A percentile compares a stretch with the other conserved stretches of the same genome.
Evolutionary conservation across 2,329 filamentous ascomycete species (phyloP).

Genomic region (Fonsecaea multimorphosa): DNA sequence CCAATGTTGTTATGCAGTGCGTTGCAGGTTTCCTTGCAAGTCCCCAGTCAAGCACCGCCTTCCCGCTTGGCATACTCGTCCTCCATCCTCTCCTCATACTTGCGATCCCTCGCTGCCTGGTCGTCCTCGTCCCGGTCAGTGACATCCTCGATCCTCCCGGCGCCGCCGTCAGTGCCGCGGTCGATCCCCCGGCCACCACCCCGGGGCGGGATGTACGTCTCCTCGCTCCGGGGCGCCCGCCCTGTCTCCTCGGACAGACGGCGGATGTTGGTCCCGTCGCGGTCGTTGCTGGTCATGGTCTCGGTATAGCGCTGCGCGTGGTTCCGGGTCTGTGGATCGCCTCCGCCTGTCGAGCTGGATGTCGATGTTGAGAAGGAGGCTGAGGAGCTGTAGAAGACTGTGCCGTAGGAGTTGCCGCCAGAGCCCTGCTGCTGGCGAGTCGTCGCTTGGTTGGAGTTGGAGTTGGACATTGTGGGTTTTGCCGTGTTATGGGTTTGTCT

Average conservation of each 20-base stretch:
- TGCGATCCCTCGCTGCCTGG: conserved; percentile 50
- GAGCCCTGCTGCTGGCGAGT: background rate
- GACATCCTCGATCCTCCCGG: conserved; percentile 31
- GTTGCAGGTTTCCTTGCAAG: no score
- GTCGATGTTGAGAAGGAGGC: conserved; percentile 13
- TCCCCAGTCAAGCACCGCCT: conserved; percentile 47
- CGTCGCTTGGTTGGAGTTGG: background rate
- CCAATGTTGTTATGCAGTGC: no score
- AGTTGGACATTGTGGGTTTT: background rate
- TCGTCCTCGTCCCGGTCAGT: conserved; percentile 35
- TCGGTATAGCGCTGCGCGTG: conserved; percentile 22
- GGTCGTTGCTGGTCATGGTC: conserved; percentile 27
- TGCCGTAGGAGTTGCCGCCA: background rate
- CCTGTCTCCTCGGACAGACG: conserved; percentile 27
- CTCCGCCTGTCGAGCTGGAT: conserved; percentile 11
- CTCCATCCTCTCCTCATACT: conserved; percentile 56
- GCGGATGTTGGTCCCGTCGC: conserved; percentile 30
- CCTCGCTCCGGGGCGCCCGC: conserved; percentile 23
- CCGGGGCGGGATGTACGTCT: conserved; percentile 20
- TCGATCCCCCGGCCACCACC: conserved; percentile 21
- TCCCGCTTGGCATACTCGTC: conserved; percentile 55
- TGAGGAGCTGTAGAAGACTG: conserved; percentile 5
- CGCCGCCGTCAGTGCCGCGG: conserved; percentile 19
- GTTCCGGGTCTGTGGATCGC: conserved; percentile 1
- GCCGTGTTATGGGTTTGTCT: no score